These are phyloP conservation scores for Trichoderma parareesei DNA, from an alignment of 495 filamentous ascomycete species.

Conservation along the genomic window DNA sequence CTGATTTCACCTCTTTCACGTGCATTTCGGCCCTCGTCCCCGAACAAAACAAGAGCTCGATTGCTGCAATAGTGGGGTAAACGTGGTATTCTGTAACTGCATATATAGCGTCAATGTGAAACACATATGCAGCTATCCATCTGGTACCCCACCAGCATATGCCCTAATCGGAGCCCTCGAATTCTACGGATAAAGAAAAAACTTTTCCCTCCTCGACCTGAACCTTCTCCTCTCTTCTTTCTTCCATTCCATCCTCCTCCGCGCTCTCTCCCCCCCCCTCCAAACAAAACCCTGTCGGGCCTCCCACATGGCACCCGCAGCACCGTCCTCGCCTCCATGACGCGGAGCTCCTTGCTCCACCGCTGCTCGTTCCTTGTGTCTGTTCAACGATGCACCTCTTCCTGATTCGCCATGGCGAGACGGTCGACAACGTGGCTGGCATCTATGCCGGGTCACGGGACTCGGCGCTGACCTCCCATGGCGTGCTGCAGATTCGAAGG, in stretches of 20 bases:
- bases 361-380: conserved; percentile 5
- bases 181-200: not conserved
- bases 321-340: conserved; percentile 8
- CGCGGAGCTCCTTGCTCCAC: conserved; percentile 4
- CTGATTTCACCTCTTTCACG: not conserved
- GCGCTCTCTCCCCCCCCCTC: not conserved
- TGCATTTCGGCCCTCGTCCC: not conserved
- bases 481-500: conserved; percentile 62
- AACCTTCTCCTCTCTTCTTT: not conserved
- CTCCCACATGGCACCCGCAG: conserved; percentile 4
- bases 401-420: conserved; percentile 81
- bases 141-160: not conserved
- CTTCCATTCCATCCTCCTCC: not conserved
- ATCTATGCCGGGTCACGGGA: conserved; percentile 70
- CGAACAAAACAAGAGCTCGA: not conserved
- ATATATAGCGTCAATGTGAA: not conserved
- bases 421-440: conserved; percentile 74
- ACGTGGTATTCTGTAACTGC: not conserved
- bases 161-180: conserved; percentile 3
- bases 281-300: not conserved
- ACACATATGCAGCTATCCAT: not conserved
- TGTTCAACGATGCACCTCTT: conserved; percentile 53
- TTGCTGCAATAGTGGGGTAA: too few relatives aligned
- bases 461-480: conserved; percentile 74
- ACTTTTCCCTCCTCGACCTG: conserved; percentile 1